Percentiles rank a stretch among this genome's conserved stretches.
Conservation (phyloP, 345 rosid species). For the Erysimum cheiranthoides region DNA sequence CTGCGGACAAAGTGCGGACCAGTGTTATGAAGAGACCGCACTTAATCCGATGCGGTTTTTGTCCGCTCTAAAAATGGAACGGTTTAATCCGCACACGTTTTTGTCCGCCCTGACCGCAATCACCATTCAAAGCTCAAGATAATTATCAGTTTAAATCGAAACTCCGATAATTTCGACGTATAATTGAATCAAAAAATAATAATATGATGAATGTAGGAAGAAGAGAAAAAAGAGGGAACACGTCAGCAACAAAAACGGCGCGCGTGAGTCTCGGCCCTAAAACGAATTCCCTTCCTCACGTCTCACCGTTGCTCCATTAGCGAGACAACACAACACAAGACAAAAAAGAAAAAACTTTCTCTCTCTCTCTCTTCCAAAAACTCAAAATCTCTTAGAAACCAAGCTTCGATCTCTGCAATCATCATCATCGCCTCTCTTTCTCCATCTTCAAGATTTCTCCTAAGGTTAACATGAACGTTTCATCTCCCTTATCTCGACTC, state of each 20-base stretch:
- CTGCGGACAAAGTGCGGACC: too few relatives aligned
- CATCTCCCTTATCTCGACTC: not conserved
- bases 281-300: conserved; percentile 32
- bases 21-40: too few relatives aligned
- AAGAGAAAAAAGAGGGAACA: conserved; percentile 29
- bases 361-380: conserved; percentile 23
- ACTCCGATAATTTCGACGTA: too few relatives aligned
- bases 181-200: too few relatives aligned
- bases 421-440: conserved; percentile 21
- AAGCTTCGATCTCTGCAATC: conserved; percentile 31
- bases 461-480: conserved; percentile 16
- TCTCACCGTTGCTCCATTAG: not conserved
- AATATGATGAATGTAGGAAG: not conserved
- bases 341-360: conserved; percentile 5
- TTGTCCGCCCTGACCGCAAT: too few relatives aligned
- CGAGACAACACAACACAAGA: conserved; percentile 21
- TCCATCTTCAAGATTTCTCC: conserved; percentile 25
- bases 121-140: too few relatives aligned
- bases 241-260: conserved; percentile 41
- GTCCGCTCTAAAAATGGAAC: too few relatives aligned
- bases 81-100: too few relatives aligned
- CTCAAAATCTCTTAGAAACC: conserved; percentile 38
- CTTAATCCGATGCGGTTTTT: too few relatives aligned
- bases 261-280: conserved; percentile 26
- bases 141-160: too few relatives aligned